Conservation (phyloP, 495 filamentous ascomycete genomes). For the Aspergillus diversus region DNA sequence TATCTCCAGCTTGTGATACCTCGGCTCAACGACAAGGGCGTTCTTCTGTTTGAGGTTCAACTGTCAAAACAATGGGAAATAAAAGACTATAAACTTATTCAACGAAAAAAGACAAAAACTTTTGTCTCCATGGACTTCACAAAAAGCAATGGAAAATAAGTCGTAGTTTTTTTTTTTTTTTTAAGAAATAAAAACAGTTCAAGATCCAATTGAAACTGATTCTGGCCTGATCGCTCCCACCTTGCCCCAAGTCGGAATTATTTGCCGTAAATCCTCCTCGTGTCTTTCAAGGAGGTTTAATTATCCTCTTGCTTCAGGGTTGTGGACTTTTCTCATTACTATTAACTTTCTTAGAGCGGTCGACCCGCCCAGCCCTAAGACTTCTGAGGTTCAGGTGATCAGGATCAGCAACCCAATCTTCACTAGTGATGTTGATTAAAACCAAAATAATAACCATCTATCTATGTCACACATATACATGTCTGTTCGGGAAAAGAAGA, state of each 20-base stretch:
- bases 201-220: background rate
- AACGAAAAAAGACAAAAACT: background rate
- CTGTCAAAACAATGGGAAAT: background rate
- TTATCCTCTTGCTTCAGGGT: background rate
- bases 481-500: background rate
- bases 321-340: background rate
- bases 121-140: too few relatives aligned
- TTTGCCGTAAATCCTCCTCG: conserved; percentile 1
- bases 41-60: background rate
- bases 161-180: too few relatives aligned
- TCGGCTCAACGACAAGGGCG: conserved; percentile 9
- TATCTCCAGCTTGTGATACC: conserved; percentile 25
- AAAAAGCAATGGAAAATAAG: too few relatives aligned
- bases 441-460: conserved; percentile 17
- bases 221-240: too few relatives aligned
- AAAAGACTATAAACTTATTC: background rate
- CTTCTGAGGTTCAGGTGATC: background rate
- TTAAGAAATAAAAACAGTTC: background rate
- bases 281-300: background rate
- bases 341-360: background rate
- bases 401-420: conserved; percentile 5
- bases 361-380: background rate
- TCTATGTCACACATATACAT: conserved; percentile 27
- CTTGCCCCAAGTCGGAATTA: background rate
- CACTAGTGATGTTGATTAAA: conserved; percentile 14